Evolutionary conservation across 2,329 filamentous ascomycete genomes (phyloP).

Genomic region (Diaporthe vaccinii): DNA sequence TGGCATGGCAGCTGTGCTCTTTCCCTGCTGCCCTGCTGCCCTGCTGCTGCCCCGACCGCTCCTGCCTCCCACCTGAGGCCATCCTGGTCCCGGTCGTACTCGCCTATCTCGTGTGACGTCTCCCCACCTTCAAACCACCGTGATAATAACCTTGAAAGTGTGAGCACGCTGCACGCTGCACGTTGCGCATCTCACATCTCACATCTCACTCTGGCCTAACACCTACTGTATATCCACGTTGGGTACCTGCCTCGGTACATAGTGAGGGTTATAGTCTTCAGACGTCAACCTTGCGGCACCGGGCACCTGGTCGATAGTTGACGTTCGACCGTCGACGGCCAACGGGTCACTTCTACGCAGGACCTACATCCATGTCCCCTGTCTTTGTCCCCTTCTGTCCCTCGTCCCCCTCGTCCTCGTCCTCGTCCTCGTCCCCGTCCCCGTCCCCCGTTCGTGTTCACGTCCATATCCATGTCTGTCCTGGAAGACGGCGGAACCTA

Average conservation of each 20-base stretch:
- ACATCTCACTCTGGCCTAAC: not conserved
- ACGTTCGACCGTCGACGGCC: not conserved
- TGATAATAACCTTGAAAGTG: too few species aligned
- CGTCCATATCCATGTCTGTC: not conserved
- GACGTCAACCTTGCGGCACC: not conserved
- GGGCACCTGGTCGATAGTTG: not conserved
- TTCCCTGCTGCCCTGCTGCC: too few species aligned
- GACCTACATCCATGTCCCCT: constrained; percentile 13
- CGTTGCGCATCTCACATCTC: constrained; percentile 5
- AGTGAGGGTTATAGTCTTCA: not conserved
- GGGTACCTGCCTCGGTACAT: not conserved
- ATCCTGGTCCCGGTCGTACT: constrained; percentile 19
- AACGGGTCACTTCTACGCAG: not conserved
- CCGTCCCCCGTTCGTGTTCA: not conserved
- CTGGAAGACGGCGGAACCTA: constrained; percentile 4
- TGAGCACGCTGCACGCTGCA: constrained; percentile 9
- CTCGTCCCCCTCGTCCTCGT: not conserved
- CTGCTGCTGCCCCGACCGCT: not conserved
- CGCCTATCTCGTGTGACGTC: constrained; percentile 37
- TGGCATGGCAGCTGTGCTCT: not conserved
- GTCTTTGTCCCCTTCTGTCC: not conserved
- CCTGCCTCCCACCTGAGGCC: not conserved
- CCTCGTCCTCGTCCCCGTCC: not conserved
- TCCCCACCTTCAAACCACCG: constrained; percentile 21
- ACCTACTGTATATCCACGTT: not conserved